These are phyloP conservation scores for Lentinula boryana DNA, from an alignment of 768 basidiomycete species.

Conservation along the genomic window DNA sequence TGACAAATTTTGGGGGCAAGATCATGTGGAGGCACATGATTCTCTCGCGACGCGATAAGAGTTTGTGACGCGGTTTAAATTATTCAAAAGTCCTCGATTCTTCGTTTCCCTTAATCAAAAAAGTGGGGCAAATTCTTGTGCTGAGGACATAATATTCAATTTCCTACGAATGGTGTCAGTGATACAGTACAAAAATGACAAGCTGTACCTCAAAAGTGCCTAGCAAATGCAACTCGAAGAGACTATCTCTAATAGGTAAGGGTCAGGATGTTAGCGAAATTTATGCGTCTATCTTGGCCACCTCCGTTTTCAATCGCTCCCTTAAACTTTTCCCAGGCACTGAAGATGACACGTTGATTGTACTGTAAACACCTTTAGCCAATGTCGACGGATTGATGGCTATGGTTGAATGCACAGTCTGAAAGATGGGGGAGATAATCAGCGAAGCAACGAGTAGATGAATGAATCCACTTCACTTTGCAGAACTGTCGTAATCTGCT, in stretches of 20 bases:
- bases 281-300: constrained; percentile 23
- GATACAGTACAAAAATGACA: not conserved
- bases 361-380: constrained; percentile 51
- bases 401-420: constrained; percentile 74
- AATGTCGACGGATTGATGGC: constrained; percentile 87
- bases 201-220: not conserved
- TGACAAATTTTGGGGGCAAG: not conserved
- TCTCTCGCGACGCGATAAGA: not conserved
- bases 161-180: not conserved
- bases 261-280: not conserved
- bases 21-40: constrained; percentile 1
- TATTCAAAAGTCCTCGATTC: no score
- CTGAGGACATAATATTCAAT: no score
- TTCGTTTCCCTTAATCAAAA: no score
- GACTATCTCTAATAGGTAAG: no score
- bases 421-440: not conserved
- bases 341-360: constrained; percentile 26
- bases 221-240: not conserved
- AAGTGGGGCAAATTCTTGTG: no score
- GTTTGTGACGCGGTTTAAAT: not conserved
- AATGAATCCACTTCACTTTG: constrained; percentile 48
- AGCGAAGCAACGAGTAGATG: not conserved
- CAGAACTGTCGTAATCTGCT: constrained; percentile 87
- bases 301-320: constrained; percentile 27
- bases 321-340: constrained; percentile 20